Evolutionary conservation across 805 yeast genomes (phyloP), one percentile per base, ranked within the genome.

Genomic region (Metschnikowia colocasiae): DNA sequence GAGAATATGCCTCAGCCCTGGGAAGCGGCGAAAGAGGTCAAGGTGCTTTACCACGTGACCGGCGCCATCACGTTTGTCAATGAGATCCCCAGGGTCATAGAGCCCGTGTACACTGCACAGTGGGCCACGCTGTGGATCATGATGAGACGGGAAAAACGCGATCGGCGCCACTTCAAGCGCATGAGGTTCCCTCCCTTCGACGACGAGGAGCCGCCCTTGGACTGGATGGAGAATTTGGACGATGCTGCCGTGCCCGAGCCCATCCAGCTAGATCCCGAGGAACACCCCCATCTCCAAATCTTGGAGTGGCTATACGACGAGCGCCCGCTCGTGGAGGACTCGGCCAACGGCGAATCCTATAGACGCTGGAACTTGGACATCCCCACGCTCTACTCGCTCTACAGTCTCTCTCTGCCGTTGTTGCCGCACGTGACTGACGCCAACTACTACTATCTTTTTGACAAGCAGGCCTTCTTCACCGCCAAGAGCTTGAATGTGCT

Each of bases 1-100:
- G 99, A 94, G 59, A 90, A 89, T 60, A 92, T 94, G 92, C 99
- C 99, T 0, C 96, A 90, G 62, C 99, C 99, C 1, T 94, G 99
- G 99, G 98, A 94, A 63, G 79, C 81, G 44, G 70, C 78, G 1
- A 87, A 87, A 51, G 95, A 87, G 37, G 98, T 94, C 19, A 81
- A 79, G 48, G 98, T 92, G 6, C 65, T 92, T 35, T 94, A 94
- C 62, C 99, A 94, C 60, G 77, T 78, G 18, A 81, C 94, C 0
- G 99, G 99, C 22, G 97, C 99, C 12, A 85, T 94, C 16, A 89
- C 99, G 0, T 90, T 94, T 73, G 96, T 94, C 18, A 85, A 92
- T 62, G 98, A 94, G 61, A 75, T 79, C 3, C 97, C 98, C 0
- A 73, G 95, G 55, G 98, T 94, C 3, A 85, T 89, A 15, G 96